phyloP scores from a whole-genome alignment of 2,329 filamentous ascomycete species.

The Colletotrichum filicis region DNA sequence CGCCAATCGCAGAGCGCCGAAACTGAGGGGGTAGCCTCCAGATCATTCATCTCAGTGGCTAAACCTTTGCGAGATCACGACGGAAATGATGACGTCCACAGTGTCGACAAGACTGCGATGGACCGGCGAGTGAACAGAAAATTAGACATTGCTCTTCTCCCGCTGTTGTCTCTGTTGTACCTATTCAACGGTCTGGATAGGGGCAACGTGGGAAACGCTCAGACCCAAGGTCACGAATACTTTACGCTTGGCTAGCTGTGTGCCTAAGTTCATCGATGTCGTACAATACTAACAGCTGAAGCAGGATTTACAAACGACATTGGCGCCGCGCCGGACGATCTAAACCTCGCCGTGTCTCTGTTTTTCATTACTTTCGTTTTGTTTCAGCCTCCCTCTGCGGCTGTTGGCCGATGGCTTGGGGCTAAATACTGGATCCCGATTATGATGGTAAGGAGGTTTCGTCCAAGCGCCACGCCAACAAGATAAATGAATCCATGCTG shows the following conservation, averaged over 20 bases:
- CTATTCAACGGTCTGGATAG: constrained; percentile 54
- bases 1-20: constrained; percentile 21
- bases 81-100: not conserved
- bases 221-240: constrained; percentile 46
- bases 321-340: constrained; percentile 59
- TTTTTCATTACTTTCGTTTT: constrained; percentile 71
- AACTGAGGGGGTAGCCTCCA: constrained; percentile 10
- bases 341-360: constrained; percentile 66
- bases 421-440: constrained; percentile 66
- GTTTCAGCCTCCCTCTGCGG: constrained; percentile 65
- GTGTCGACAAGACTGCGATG: constrained; percentile 6
- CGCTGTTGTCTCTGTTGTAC: constrained; percentile 51
- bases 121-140: constrained; percentile 45
- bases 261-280: not conserved
- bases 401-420: constrained; percentile 49
- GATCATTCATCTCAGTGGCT: constrained; percentile 6
- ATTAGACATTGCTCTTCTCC: constrained; percentile 49
- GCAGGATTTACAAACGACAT: constrained; percentile 63
- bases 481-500: constrained; percentile 55
- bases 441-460: constrained; percentile 61
- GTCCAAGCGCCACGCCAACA: constrained; percentile 47
- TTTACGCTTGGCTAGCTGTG: not conserved
- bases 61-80: constrained; percentile 1
- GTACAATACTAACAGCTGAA: not conserved
- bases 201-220: constrained; percentile 54